Conservation (phyloP, 176 grass and related monocot genomes). For the Avena insularis region DNA sequence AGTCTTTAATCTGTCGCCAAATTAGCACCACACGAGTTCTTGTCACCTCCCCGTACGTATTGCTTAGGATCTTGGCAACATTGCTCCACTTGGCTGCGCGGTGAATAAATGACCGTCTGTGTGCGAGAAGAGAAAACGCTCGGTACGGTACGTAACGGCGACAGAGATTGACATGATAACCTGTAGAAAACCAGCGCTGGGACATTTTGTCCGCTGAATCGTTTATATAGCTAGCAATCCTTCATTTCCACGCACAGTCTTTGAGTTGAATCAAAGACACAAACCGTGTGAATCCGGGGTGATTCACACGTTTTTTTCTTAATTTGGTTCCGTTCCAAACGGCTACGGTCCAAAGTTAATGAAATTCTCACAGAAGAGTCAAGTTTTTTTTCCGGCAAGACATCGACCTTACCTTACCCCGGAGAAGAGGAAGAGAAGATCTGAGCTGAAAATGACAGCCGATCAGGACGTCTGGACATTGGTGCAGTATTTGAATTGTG, state of each 20-base stretch:
- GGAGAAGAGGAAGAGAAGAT: background rate
- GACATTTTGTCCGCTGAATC: background rate
- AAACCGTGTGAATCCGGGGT: background rate
- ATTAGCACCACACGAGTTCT: background rate
- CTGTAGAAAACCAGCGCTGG: background rate
- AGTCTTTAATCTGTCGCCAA: background rate
- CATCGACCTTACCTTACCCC: background rate
- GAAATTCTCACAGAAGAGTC: background rate
- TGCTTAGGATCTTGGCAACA: conserved; percentile 23
- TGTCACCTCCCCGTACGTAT: background rate
- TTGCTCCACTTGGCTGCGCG: background rate
- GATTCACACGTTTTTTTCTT: background rate
- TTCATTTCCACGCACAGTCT: background rate
- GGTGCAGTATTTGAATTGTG: no score
- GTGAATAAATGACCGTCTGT: no score
- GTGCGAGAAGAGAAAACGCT: background rate
- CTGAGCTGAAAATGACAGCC: background rate
- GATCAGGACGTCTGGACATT: background rate
- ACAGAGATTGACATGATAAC: background rate
- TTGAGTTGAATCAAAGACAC: background rate
- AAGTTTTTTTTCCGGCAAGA: background rate
- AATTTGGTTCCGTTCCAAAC: background rate
- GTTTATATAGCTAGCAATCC: background rate
- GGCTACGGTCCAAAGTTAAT: background rate
- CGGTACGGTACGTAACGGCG: background rate